Evolutionary conservation across 805 yeast species (phyloP), one percentile per base, ranked within the genome.

Genomic region (Candida railenensis): DNA sequence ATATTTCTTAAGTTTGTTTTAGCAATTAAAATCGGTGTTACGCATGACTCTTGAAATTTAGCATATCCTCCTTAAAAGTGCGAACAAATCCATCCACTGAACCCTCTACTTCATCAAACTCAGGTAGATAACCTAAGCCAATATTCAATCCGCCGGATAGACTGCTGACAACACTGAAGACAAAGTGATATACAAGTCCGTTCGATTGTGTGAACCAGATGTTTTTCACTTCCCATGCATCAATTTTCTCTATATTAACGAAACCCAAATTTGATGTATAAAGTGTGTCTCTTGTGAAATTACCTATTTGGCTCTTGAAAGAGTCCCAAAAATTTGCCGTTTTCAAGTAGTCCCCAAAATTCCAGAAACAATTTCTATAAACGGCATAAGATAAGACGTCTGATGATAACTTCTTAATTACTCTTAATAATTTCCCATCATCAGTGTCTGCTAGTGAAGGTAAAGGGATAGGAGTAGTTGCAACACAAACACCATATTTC

Each of bases 261-360:
- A 18, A 16, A 22, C 64, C 64, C 34, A 59, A 40, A 44, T 59
- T 59, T 2, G 64, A 59, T 12, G 53, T 25, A 41, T 51, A 58
- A 37, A 57, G 34, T 3, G 58, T 56, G 15, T 48, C 34, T 20
- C 55, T 33, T 2, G 37, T 45, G 37, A 41, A 34, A 9, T 47
- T 40, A 1, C 57, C 57, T 16, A 52, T 20, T 28, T 44, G 45
- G 3, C n/a, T 15, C 5, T 39, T 36, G 9, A 53, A 42, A 30
- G 44, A 48, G 15, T 45, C 42, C 47, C 51, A 44, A 16, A 54
- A 38, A 34, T 55, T 52, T 3, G 47, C 25, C 14, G 30, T 39
- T 32, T 48, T 51, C 37, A 57, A 37, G 4, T 21, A 20, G 33
- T 41, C 44, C 7, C 44, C 44, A 5, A 32, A n/a, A 21, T 15